Evolutionary conservation across 306 rosid species (phyloP).

Genomic region (Gastrolobium villosum): DNA sequence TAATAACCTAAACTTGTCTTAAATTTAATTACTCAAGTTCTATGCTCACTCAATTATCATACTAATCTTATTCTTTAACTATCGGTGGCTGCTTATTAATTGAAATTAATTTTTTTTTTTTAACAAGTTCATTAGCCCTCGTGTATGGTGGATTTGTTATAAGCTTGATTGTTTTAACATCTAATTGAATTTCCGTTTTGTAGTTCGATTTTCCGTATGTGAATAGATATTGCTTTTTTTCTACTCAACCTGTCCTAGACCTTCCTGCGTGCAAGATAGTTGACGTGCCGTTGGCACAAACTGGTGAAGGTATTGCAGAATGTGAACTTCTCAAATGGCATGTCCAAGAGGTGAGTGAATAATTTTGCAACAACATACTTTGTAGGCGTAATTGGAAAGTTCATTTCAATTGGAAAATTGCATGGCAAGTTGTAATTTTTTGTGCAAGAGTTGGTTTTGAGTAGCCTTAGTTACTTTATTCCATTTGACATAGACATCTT

Average conservation of each 20-base stretch:
- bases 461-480: background rate
- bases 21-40: background rate
- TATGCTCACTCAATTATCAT: background rate
- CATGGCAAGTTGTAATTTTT: background rate
- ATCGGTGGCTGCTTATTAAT: background rate
- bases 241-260: constrained; percentile 60
- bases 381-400: background rate
- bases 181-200: constrained; percentile 25
- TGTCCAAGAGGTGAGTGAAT: constrained; percentile 78
- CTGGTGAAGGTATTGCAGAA: constrained; percentile 99
- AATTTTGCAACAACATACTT: background rate
- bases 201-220: constrained; percentile 49
- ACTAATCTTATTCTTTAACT: background rate
- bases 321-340: constrained; percentile 98
- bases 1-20: background rate
- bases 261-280: constrained; percentile 59
- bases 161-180: background rate
- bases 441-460: background rate
- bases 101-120: background rate
- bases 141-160: background rate
- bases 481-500: constrained; percentile 13
- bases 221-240: constrained; percentile 64
- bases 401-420: constrained; percentile 13
- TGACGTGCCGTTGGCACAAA: constrained; percentile 91
- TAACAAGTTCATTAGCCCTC: background rate